phyloP scores from a whole-genome alignment of 2,329 filamentous ascomycete species.

The Monosporascus sp. region DNA sequence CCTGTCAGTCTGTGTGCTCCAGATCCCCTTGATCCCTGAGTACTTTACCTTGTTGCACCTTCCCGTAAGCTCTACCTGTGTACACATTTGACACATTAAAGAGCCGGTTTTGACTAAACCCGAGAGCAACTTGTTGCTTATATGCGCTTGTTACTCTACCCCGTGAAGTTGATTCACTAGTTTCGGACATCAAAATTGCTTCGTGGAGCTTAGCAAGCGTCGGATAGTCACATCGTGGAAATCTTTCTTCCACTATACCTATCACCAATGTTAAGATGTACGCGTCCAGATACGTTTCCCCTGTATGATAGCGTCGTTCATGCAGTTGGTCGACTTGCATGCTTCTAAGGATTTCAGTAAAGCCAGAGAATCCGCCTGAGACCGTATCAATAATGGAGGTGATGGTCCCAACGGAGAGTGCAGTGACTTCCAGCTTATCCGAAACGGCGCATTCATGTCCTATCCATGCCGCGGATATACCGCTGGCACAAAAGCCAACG shows the following conservation, averaged over 20 bases:
- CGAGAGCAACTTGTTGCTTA: neutral
- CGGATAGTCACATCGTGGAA: neutral
- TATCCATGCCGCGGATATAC: slow-evolving; percentile 5
- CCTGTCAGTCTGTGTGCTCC: too few species aligned
- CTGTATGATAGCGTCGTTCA: slow-evolving; percentile 4
- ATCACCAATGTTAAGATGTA: slow-evolving; percentile 7
- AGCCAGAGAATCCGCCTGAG: neutral
- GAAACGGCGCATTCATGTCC: neutral
- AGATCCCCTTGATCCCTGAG: neutral
- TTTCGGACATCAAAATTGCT: neutral
- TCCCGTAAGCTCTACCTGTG: slow-evolving; percentile 1
- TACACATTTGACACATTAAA: slow-evolving; percentile 8
- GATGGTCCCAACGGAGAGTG: slow-evolving; percentile 4
- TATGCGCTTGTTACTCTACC: too few species aligned
- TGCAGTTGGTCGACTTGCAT: neutral
- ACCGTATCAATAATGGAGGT: neutral
- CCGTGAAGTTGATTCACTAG: neutral
- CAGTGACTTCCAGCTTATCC: slow-evolving; percentile 5
- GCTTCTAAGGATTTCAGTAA: neutral
- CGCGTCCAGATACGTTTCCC: slow-evolving; percentile 10
- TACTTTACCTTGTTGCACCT: slow-evolving; percentile 5
- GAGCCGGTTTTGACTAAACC: neutral
- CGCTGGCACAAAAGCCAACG: slow-evolving; percentile 4
- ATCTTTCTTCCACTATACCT: neutral
- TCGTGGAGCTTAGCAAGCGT: neutral